Percentiles rank a stretch among this genome's conserved stretches.
phyloP scores from a whole-genome alignment of 345 rosid genomes.

The Zanthoxylum bungeanum region DNA sequence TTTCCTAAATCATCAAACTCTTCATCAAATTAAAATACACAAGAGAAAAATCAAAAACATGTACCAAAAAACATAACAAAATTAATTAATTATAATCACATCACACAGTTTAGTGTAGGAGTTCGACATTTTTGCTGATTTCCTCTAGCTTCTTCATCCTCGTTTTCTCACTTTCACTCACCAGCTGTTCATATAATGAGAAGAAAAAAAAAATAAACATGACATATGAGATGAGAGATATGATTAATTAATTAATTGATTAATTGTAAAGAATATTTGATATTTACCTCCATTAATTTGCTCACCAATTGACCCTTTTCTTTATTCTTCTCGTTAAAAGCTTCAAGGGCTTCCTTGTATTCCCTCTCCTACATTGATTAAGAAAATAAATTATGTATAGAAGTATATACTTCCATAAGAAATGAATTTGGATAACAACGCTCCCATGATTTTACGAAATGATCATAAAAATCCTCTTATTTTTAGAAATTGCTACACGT shows the following conservation, averaged over 20 bases:
- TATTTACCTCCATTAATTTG: constrained; percentile 89
- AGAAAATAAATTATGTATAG: too few species aligned
- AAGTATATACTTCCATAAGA: too few species aligned
- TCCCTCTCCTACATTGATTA: constrained; percentile 88
- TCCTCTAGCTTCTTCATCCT: constrained; percentile 92
- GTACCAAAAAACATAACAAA: too few species aligned
- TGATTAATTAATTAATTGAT: too few species aligned
- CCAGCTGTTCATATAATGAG: constrained; percentile 44
- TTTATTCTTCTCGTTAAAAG: constrained; percentile 81
- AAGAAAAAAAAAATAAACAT: too few species aligned
- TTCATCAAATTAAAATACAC: too few species aligned
- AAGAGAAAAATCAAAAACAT: too few species aligned
- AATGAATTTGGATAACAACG: not conserved
- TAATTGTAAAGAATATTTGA: too few species aligned
- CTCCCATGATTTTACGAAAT: too few species aligned
- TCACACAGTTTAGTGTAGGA: constrained; percentile 28
- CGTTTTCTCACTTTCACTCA: constrained; percentile 69
- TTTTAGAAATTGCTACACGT: too few species aligned
- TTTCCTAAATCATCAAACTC: too few species aligned
- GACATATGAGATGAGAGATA: not conserved
- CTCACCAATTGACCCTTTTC: constrained; percentile 71
- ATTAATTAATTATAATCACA: constrained; percentile 29
- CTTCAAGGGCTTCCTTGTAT: constrained; percentile 82
- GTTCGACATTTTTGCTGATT: constrained; percentile 66
- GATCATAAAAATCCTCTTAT: too few species aligned